A percentile compares a stretch with the other conserved stretches of the same genome.
Conservation (phyloP, 345 rosid genomes). For the Eucalyptus regnans region DNA sequence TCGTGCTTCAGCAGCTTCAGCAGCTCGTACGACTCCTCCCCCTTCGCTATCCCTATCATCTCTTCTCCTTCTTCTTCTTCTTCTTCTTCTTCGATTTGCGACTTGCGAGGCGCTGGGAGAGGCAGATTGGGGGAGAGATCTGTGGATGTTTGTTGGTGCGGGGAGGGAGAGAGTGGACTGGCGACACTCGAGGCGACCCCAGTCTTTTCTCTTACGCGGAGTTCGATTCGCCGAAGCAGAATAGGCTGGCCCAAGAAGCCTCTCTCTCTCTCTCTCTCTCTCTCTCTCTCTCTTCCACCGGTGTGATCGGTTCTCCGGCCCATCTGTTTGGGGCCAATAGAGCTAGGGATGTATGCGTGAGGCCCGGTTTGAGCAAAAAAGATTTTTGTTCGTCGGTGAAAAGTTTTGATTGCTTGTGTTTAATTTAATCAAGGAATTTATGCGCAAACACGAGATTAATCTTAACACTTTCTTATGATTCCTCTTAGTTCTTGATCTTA, state of each 20-base stretch:
- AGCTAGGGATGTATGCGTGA: no score
- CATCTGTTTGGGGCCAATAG: no score
- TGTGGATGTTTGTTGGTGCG: not conserved
- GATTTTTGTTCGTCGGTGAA: fast-evolving
- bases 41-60: conserved; percentile 12
- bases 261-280: not conserved
- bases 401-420: no score
- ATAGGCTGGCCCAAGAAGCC: not conserved
- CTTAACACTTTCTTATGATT: no score
- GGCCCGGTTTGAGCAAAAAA: no score
- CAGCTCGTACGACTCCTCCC: conserved; percentile 38
- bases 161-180: not conserved
- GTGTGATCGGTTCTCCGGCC: no score
- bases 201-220: not conserved
- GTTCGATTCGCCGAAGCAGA: not conserved
- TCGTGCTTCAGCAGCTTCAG: conserved; percentile 38
- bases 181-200: not conserved
- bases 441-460: no score
- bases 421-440: no score
- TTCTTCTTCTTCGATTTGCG: not conserved
- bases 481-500: no score
- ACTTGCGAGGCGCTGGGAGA: not conserved
- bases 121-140: not conserved
- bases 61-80: not conserved
- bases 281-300: no score